A percentile compares a stretch with the other conserved stretches of the same genome.
Conservation (phyloP, 257 asterid species). For the Plantago major region DNA sequence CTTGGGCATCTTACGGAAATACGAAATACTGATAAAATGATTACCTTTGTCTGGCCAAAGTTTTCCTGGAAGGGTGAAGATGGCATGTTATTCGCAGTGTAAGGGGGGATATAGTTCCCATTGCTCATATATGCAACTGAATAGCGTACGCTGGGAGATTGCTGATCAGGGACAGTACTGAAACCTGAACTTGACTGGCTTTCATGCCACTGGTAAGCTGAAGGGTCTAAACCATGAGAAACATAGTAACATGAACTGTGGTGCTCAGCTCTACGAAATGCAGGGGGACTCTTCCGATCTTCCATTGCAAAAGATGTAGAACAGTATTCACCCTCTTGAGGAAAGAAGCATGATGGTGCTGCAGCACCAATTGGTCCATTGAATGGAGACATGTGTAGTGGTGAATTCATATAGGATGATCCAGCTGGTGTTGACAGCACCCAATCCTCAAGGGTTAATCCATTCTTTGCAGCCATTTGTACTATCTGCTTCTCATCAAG, state of each 20-base stretch:
- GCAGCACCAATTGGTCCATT: constrained; percentile 24
- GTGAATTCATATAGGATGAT: constrained; percentile 34
- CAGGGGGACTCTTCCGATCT: constrained; percentile 30
- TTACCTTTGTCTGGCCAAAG: constrained; percentile 47
- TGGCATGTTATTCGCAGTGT: no score
- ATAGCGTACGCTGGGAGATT: constrained; percentile 34
- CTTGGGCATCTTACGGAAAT: no score
- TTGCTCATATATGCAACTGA: constrained; percentile 33
- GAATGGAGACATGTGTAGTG: constrained; percentile 29
- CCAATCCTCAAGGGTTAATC: constrained; percentile 59
- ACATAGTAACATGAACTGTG: constrained; percentile 43
- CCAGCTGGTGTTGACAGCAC: constrained; percentile 36
- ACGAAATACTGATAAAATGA: no score
- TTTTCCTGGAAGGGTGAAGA: constrained; percentile 31
- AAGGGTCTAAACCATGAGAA: constrained; percentile 42
- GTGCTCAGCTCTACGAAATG: constrained; percentile 46
- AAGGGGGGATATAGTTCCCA: constrained; percentile 29
- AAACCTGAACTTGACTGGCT: constrained; percentile 30
- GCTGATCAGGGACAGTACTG: constrained; percentile 28
- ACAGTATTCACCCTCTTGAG: constrained; percentile 37
- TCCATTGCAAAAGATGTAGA: constrained; percentile 35
- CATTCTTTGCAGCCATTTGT: constrained; percentile 64
- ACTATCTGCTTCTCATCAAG: constrained; percentile 72
- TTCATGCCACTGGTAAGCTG: constrained; percentile 36
- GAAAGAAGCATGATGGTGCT: constrained; percentile 35